Conservation (phyloP, 495 filamentous ascomycete genomes). For the Xylaria intraflava region DNA sequence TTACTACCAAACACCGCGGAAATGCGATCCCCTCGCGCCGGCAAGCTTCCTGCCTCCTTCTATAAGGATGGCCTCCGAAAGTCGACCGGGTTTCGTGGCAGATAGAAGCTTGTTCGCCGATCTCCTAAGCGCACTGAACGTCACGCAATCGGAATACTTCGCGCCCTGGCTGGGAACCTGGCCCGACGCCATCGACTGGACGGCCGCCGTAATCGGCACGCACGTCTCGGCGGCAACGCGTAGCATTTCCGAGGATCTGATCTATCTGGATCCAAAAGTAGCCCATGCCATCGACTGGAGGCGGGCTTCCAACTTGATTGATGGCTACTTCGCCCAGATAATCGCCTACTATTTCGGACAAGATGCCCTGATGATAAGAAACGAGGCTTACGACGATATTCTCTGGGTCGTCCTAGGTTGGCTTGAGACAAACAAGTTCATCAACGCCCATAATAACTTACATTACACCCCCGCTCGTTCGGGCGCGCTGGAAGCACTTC, state of each 20-base stretch:
- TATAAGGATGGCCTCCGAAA: not conserved
- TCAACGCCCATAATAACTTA: slow-evolving; percentile 48
- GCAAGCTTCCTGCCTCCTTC: slow-evolving; percentile 19
- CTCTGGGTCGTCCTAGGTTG: slow-evolving; percentile 93
- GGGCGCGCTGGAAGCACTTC: not conserved
- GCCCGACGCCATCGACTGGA: slow-evolving; percentile 91
- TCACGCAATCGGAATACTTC: slow-evolving; percentile 76
- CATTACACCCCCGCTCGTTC: slow-evolving; percentile 11
- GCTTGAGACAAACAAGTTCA: slow-evolving; percentile 76
- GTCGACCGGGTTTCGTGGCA: slow-evolving; percentile 1
- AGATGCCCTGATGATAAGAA: slow-evolving; percentile 65
- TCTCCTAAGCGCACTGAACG: slow-evolving; percentile 56
- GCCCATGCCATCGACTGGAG: slow-evolving; percentile 31
- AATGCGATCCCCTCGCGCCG: slow-evolving; percentile 22
- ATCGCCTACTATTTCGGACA: slow-evolving; percentile 81
- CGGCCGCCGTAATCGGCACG: slow-evolving; percentile 77
- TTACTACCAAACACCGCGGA: slow-evolving; percentile 14
- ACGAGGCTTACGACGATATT: slow-evolving; percentile 91
- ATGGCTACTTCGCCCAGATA: slow-evolving; percentile 72
- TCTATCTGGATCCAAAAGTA: slow-evolving; percentile 11
- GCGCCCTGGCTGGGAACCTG: slow-evolving; percentile 71
- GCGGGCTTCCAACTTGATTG: slow-evolving; percentile 64
- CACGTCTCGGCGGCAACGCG: slow-evolving; percentile 64
- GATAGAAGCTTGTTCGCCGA: slow-evolving; percentile 30
- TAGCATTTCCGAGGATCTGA: slow-evolving; percentile 48